Percentiles rank a stretch among this genome's conserved stretches.
phyloP scores from a whole-genome alignment of 768 basidiomycete species.

The Cystobasidiopsis lactophilus region DNA sequence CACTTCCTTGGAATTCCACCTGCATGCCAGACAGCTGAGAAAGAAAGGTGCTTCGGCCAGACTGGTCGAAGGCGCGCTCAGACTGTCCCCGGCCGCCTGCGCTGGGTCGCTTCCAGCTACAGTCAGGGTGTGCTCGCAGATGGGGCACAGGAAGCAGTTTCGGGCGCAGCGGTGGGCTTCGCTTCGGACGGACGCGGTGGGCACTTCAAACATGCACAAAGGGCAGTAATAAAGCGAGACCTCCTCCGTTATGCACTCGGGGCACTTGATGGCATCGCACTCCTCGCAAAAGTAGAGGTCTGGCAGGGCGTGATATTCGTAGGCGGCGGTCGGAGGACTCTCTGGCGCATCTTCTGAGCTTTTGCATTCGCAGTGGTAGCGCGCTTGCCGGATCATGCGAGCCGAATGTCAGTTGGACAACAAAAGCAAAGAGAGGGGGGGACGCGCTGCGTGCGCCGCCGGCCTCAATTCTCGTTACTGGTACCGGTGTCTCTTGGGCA shows the following conservation, averaged over 20 bases:
- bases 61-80: conserved; percentile 25
- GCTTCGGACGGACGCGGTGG: conserved; percentile 88
- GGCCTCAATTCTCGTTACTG: background rate
- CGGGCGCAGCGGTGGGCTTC: conserved; percentile 97
- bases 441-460: background rate
- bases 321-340: conserved; percentile 10
- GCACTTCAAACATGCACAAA: conserved; percentile 94
- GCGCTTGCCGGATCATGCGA: background rate
- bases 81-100: background rate
- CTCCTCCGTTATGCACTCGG: conserved; percentile 75
- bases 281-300: conserved; percentile 93
- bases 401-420: background rate
- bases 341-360: background rate
- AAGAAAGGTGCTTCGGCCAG: conserved; percentile 75
- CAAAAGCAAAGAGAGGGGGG: background rate
- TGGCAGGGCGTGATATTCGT: conserved; percentile 61
- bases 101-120: conserved; percentile 51
- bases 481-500: too few relatives aligned
- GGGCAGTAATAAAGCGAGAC: conserved; percentile 96
- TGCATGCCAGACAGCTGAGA: conserved; percentile 72
- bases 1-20: conserved; percentile 83
- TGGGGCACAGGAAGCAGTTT: conserved; percentile 92
- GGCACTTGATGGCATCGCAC: conserved; percentile 85
- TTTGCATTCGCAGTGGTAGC: background rate
- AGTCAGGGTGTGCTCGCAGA: conserved; percentile 68